Percentiles rank a stretch among this genome's conserved stretches.
These are phyloP conservation scores for Coemansia sp. DNA, from an alignment of 192 early-diverging fungal genomes.

Conservation along the genomic window DNA sequence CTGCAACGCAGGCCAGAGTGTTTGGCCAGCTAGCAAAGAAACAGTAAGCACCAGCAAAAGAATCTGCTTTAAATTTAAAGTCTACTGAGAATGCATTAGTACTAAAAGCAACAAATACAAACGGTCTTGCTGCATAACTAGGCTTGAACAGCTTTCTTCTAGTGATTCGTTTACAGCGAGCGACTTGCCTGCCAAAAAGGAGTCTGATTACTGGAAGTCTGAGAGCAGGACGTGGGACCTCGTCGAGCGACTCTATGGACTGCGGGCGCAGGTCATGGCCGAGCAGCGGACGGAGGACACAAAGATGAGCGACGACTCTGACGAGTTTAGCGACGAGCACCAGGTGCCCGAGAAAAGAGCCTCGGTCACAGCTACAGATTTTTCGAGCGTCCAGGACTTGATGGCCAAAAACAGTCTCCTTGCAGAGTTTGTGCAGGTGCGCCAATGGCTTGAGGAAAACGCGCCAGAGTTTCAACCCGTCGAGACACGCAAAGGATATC, in stretches of 20 bases:
- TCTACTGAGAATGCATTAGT: too few species aligned
- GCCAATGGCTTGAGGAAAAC: slow-evolving; percentile 49
- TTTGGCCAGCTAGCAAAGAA: slow-evolving; percentile 29
- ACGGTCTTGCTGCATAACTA: slow-evolving; percentile 2
- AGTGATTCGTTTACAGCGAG: slow-evolving; percentile 1
- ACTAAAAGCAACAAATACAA: too few species aligned
- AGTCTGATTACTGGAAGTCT: slow-evolving; percentile 23
- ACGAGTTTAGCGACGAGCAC: neutral
- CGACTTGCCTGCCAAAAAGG: neutral
- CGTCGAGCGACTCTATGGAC: slow-evolving; percentile 31
- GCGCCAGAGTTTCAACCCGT: slow-evolving; percentile 43
- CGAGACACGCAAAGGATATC: slow-evolving; percentile 51
- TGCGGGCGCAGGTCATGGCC: slow-evolving; percentile 14
- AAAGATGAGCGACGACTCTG: neutral
- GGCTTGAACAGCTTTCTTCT: slow-evolving; percentile 1
- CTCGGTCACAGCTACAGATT: slow-evolving; percentile 14
- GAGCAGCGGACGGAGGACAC: slow-evolving; percentile 4
- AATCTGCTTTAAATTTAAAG: too few species aligned
- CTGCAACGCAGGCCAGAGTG: slow-evolving; percentile 8
- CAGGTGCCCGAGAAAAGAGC: neutral
- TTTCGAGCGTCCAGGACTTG: slow-evolving; percentile 35
- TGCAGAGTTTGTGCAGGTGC: slow-evolving; percentile 40
- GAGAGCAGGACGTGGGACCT: slow-evolving; percentile 51
- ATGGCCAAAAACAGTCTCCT: slow-evolving; percentile 21
- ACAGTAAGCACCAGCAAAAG: too few species aligned